A percentile compares a stretch with the other conserved stretches of the same genome.
These are phyloP conservation scores for Salix brachista DNA, from an alignment of 345 rosid genomes.

Conservation along the genomic window DNA sequence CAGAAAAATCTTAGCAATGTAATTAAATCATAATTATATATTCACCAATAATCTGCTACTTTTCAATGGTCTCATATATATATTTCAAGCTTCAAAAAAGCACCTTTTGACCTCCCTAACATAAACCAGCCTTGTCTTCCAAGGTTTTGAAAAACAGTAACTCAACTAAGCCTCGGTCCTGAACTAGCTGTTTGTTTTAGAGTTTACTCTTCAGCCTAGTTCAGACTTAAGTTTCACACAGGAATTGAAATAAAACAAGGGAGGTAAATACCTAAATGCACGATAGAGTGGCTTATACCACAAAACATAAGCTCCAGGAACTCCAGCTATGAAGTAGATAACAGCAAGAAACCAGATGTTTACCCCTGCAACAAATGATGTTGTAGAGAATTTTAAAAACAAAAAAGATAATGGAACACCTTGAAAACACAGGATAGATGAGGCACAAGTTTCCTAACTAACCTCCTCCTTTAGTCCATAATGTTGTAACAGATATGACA, in stretches of 20 bases:
- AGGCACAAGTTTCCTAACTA: constrained; percentile 13
- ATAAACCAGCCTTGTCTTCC: background rate
- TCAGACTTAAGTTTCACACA: background rate
- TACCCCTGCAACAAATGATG: constrained; percentile 47
- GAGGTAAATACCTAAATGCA: constrained; percentile 59
- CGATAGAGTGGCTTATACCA: constrained; percentile 95
- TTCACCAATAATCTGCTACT: background rate
- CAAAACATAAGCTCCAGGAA: constrained; percentile 50
- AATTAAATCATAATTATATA: background rate
- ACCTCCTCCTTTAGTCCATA: constrained; percentile 90
- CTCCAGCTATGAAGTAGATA: constrained; percentile 90
- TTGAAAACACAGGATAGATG: background rate
- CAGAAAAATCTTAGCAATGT: background rate
- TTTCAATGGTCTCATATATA: background rate
- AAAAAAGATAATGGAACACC: background rate
- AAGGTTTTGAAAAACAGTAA: background rate
- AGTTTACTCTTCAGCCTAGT: background rate
- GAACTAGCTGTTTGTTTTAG: background rate
- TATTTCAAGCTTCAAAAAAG: background rate
- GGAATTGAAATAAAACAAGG: background rate
- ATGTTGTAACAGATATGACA: constrained; percentile 66
- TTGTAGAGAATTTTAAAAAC: background rate
- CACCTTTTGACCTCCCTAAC: background rate
- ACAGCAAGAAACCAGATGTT: constrained; percentile 91
- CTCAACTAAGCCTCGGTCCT: background rate